These are phyloP conservation scores for Coffea eugenioides DNA, from an alignment of 257 asterid genomes.

Conservation along the genomic window DNA sequence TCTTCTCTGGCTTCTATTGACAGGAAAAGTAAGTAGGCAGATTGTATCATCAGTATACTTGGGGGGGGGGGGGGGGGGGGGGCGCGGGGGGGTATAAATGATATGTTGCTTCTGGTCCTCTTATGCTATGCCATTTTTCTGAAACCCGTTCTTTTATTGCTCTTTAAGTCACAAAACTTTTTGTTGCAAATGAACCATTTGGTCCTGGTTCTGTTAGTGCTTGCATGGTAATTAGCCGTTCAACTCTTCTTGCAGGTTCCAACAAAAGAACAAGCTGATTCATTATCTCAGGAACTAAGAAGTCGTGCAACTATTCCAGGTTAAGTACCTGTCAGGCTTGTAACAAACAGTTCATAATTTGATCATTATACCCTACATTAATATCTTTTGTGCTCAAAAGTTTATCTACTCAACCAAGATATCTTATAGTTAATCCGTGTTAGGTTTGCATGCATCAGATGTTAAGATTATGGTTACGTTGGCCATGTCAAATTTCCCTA, in stretches of 20 bases:
- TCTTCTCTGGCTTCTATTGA: constrained; percentile 96
- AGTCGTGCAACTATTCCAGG: constrained; percentile 93
- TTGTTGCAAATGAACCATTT: constrained; percentile 4
- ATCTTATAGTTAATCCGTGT: neutral
- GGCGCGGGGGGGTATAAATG: neutral
- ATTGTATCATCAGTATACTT: constrained; percentile 2
- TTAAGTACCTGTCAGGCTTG: constrained; percentile 31
- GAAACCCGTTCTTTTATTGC: neutral
- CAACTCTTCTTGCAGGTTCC: constrained; percentile 62
- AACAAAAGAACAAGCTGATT: constrained; percentile 84
- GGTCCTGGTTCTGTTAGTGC: neutral
- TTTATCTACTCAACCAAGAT: neutral
- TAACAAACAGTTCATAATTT: neutral
- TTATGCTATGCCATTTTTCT: neutral
- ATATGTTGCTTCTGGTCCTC: neutral
- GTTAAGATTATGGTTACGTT: neutral
- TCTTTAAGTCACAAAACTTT: neutral
- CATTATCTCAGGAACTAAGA: constrained; percentile 82
- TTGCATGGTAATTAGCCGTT: neutral
- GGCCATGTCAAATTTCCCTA: neutral
- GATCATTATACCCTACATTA: neutral
- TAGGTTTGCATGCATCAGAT: neutral
- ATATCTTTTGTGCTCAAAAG: neutral
- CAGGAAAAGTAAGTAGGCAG: constrained; percentile 72
- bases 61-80: neutral